Percentiles rank a stretch among this genome's conserved stretches.
phyloP scores from a whole-genome alignment of 371 early-diverging fungal genomes.

The Mortierella sp. region DNA sequence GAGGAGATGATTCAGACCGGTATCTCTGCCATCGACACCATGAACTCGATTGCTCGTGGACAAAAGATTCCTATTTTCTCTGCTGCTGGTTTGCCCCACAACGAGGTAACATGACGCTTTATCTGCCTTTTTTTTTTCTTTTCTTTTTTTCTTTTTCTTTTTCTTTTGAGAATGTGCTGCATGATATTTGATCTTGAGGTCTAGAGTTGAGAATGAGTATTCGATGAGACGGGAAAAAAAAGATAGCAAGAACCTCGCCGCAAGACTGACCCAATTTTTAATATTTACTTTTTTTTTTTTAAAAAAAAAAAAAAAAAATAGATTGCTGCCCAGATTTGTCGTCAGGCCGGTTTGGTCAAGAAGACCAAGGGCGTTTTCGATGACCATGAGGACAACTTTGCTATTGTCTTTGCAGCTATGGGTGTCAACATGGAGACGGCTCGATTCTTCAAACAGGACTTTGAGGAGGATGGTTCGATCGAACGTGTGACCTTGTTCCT shows the following conservation, averaged over 20 bases:
- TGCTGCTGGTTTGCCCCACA: conserved; percentile 99
- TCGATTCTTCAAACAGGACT: conserved; percentile 99
- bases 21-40: conserved; percentile 99
- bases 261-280: background rate
- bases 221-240: conserved; percentile 54
- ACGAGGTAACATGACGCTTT: conserved; percentile 80
- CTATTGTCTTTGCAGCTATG: conserved; percentile 99
- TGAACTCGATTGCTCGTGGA: conserved; percentile 99
- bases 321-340: conserved; percentile 99
- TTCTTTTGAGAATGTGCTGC: background rate
- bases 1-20: conserved; percentile 99
- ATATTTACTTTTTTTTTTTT: background rate
- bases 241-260: conserved; percentile 79
- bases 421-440: conserved; percentile 99
- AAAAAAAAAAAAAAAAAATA: conserved; percentile 41
- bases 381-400: conserved; percentile 99
- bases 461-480: conserved; percentile 99
- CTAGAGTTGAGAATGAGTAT: background rate
- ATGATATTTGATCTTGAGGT: background rate
- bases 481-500: conserved; percentile 99
- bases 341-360: conserved; percentile 99
- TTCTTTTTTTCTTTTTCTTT: too few relatives aligned
- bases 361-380: conserved; percentile 98
- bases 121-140: conserved; percentile 3
- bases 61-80: conserved; percentile 99